Conservation (phyloP, 1,284 basidiomycete species). For the Apiotrichum veenhuisii region DNA sequence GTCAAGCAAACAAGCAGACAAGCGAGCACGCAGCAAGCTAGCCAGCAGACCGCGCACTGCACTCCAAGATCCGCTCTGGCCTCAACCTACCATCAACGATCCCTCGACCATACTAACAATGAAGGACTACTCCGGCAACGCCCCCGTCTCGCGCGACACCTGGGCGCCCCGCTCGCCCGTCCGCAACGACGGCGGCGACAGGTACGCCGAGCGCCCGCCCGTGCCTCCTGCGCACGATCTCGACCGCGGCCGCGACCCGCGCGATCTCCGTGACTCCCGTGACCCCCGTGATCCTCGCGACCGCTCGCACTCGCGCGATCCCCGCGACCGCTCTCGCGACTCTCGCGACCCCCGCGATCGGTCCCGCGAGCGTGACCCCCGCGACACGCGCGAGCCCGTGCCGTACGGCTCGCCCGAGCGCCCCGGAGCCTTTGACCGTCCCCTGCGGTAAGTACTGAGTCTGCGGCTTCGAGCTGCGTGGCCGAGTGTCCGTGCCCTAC, state of each 20-base stretch:
- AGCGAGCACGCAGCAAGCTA: too few relatives aligned
- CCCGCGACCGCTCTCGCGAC: conserved; percentile 5
- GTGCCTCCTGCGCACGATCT: conserved; percentile 10
- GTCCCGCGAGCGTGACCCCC: background rate
- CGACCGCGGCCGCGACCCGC: conserved; percentile 9
- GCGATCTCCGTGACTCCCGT: conserved; percentile 5
- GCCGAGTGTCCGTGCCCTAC: too few relatives aligned
- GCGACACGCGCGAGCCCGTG: background rate
- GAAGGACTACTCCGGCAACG: conserved; percentile 20
- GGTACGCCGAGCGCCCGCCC: conserved; percentile 18
- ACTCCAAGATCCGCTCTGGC: too few relatives aligned
- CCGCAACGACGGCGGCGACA: conserved; percentile 1
- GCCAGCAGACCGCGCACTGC: too few relatives aligned
- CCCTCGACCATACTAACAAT: background rate
- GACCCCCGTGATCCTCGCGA: background rate
- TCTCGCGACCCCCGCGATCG: conserved; percentile 2
- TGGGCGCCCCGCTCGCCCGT: conserved; percentile 37
- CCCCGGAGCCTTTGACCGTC: background rate
- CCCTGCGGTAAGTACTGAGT: background rate
- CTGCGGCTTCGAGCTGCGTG: too few relatives aligned
- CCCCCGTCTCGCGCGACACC: conserved; percentile 36
- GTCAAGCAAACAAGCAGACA: too few relatives aligned
- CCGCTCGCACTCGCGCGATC: background rate
- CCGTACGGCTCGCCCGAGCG: background rate
- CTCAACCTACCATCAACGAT: too few relatives aligned